Evolutionary conservation across 2,329 filamentous ascomycete genomes (phyloP).

Genomic region (Pseudogymnoascus sp.): DNA sequence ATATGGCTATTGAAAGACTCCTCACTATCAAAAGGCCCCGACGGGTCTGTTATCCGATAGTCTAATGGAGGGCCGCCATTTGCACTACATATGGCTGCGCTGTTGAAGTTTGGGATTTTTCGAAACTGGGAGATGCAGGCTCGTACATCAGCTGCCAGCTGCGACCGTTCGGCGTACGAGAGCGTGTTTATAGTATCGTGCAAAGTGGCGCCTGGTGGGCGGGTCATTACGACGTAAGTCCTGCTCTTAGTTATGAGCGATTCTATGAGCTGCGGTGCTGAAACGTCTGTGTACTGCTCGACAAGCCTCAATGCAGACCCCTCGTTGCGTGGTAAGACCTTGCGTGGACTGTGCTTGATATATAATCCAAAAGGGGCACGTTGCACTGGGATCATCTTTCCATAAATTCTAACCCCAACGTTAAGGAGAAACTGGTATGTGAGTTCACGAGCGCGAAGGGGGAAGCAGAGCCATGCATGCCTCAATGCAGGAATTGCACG

Average conservation of each 20-base stretch:
- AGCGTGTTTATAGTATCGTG: background rate
- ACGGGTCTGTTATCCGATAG: constrained; percentile 7
- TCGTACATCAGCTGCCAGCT: background rate
- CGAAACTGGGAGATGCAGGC: background rate
- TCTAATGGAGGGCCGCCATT: constrained; percentile 11
- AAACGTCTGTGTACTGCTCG: constrained; percentile 6
- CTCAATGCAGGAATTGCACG: background rate
- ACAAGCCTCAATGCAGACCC: constrained; percentile 8
- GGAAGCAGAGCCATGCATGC: constrained; percentile 4
- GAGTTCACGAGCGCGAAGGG: background rate
- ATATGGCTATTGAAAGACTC: constrained; percentile 10
- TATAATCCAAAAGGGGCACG: constrained; percentile 12
- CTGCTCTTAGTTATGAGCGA: background rate
- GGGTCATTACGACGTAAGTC: constrained; percentile 14
- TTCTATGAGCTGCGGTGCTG: constrained; percentile 12
- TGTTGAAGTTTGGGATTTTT: constrained; percentile 10
- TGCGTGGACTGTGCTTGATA: constrained; percentile 10
- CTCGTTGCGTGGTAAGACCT: background rate
- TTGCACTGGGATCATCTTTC: constrained; percentile 4
- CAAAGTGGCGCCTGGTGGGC: background rate
- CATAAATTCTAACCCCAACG: constrained; percentile 3
- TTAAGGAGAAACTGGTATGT: constrained; percentile 8
- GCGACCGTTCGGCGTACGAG: constrained; percentile 10
- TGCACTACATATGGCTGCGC: constrained; percentile 8
- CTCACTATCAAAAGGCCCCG: constrained; percentile 8